phyloP scores from a whole-genome alignment of 2,329 filamentous ascomycete genomes.

The Westerdykella aurantiaca region DNA sequence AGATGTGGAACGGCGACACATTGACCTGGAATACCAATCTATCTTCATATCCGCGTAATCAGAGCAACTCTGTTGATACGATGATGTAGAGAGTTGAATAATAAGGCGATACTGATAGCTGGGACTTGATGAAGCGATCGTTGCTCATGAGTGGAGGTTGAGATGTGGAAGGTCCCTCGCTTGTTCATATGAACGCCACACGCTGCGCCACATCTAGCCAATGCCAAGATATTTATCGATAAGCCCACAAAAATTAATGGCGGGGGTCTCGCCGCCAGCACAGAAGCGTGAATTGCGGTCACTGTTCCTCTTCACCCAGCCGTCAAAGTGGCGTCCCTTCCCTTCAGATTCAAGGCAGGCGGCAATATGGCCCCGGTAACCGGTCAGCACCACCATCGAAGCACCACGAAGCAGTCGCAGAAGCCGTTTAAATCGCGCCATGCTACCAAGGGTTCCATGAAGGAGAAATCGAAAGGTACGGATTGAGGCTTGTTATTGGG shows the following conservation, averaged over 20 bases:
- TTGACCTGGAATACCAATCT: too few species aligned
- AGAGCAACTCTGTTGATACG: not conserved
- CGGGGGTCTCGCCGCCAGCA: not conserved
- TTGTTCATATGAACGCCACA: not conserved
- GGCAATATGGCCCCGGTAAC: conserved; percentile 63
- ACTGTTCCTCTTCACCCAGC: not conserved
- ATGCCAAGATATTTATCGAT: conserved; percentile 14
- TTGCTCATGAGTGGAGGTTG: too few species aligned
- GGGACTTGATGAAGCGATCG: too few species aligned
- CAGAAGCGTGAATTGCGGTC: not conserved
- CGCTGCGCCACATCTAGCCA: not conserved
- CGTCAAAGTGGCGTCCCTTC: conserved; percentile 41
- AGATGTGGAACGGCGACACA: too few species aligned
- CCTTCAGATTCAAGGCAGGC: conserved; percentile 84
- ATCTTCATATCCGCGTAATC: not conserved
- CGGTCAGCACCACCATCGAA: conserved; percentile 73
- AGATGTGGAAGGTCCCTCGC: too few species aligned
- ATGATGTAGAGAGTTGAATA: not conserved
- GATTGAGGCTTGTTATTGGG: not conserved
- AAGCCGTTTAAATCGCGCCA: conserved; percentile 93
- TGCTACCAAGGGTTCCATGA: conserved; percentile 78
- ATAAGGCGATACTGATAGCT: too few species aligned
- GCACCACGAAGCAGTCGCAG: conserved; percentile 81
- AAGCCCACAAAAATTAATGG: conserved; percentile 10
- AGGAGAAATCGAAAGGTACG: conserved; percentile 76